Conservation (phyloP, 345 rosid species). For the Syzygium grande region DNA sequence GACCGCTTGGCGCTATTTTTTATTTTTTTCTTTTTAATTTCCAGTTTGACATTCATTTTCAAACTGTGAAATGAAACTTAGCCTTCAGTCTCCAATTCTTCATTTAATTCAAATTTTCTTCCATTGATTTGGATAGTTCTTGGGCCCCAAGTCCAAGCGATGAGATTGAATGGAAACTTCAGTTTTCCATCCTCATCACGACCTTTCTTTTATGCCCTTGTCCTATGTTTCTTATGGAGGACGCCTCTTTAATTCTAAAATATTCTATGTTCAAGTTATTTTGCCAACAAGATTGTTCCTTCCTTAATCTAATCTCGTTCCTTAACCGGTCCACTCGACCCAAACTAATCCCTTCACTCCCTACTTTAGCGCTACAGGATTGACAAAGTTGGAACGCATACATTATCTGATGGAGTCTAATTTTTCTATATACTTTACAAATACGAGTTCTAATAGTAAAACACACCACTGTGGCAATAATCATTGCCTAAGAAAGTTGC, state of each 20-base stretch:
- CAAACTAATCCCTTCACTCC: not conserved
- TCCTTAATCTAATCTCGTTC: not conserved
- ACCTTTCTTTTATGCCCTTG: not conserved
- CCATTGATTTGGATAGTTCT: not conserved
- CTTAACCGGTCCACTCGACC: not conserved
- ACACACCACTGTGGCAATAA: not conserved
- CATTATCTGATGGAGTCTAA: not conserved
- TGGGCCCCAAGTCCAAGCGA: not conserved
- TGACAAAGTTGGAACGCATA: not conserved
- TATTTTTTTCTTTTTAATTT: not conserved
- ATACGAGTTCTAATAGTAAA: not conserved
- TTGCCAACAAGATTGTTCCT: not conserved
- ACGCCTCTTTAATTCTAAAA: not conserved
- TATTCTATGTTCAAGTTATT: not conserved
- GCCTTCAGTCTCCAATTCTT: not conserved
- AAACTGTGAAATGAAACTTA: not conserved
- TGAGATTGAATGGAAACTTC: not conserved
- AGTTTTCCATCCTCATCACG: not conserved
- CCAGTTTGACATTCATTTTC: not conserved
- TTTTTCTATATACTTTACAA: not conserved
- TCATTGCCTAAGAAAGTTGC: not conserved
- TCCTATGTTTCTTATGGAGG: not conserved
- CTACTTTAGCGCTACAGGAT: not conserved
- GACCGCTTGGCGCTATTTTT: not conserved
- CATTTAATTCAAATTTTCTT: not conserved